Percentiles rank a stretch among this genome's conserved stretches.
Conservation (phyloP, 345 rosid species). For the Carallia brachiata region DNA sequence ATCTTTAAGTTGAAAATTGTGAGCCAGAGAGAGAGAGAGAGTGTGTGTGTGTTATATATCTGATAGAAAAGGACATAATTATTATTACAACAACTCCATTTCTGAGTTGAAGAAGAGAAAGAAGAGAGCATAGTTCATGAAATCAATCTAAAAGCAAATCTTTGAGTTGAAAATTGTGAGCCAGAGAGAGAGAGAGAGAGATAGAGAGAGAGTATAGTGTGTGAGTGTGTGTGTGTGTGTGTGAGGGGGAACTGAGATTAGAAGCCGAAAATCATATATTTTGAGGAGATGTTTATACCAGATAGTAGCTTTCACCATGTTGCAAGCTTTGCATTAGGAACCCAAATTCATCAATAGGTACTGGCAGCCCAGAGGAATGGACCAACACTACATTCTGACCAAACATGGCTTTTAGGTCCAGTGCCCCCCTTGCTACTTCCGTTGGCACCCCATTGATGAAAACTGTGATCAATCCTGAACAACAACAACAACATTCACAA, state of each 20-base stretch:
- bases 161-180: background rate
- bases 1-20: background rate
- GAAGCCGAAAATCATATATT: background rate
- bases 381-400: slow-evolving; percentile 70
- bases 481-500: background rate
- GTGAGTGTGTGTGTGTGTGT: no score
- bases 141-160: background rate
- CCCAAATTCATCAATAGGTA: slow-evolving; percentile 78
- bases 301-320: slow-evolving; percentile 92
- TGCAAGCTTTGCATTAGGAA: slow-evolving; percentile 68
- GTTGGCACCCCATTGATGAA: slow-evolving; percentile 83
- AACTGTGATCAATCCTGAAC: slow-evolving; percentile 63
- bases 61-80: background rate
- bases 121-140: background rate
- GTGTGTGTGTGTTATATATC: no score
- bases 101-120: background rate
- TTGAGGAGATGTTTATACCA: slow-evolving; percentile 47
- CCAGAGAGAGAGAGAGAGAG: no score
- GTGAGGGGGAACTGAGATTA: no score
- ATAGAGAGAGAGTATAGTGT: no score
- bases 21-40: background rate
- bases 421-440: slow-evolving; percentile 70
- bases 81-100: no score
- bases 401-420: slow-evolving; percentile 72
- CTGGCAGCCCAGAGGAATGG: slow-evolving; percentile 72